Conservation (phyloP, 2,329 filamentous ascomycete species). For the Sporothrix variecibatus region DNA sequence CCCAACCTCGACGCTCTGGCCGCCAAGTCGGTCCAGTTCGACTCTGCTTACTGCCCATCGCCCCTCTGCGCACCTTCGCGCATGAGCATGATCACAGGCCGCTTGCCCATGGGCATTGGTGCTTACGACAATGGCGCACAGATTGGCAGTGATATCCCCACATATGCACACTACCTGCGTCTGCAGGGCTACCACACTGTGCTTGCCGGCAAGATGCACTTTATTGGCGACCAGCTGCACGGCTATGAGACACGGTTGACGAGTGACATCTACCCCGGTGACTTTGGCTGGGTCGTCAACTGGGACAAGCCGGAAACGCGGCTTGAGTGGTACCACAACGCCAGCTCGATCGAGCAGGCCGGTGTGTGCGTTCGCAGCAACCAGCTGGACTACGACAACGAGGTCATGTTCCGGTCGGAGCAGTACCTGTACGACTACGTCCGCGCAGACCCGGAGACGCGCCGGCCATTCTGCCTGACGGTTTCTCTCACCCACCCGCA, state of each 20-base stretch:
- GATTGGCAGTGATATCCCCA: constrained; percentile 80
- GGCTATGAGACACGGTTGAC: constrained; percentile 91
- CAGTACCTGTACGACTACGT: constrained; percentile 92
- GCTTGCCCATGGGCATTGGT: constrained; percentile 86
- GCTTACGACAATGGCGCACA: constrained; percentile 90
- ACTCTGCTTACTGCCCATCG: constrained; percentile 91
- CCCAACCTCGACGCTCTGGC: constrained; percentile 85
- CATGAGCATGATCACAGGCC: constrained; percentile 92
- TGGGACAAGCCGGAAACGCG: constrained; percentile 88
- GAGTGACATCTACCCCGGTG: constrained; percentile 92
- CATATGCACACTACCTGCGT: constrained; percentile 89
- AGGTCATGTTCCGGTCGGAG: constrained; percentile 88
- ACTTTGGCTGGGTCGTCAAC: constrained; percentile 93
- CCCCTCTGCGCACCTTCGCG: constrained; percentile 89
- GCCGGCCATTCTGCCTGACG: constrained; percentile 83
- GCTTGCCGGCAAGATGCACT: constrained; percentile 96
- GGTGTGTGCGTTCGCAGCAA: constrained; percentile 88
- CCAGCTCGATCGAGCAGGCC: constrained; percentile 87
- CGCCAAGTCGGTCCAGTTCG: constrained; percentile 80
- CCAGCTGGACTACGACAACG: constrained; percentile 93
- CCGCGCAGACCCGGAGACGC: constrained; percentile 69
- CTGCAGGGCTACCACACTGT: constrained; percentile 85
- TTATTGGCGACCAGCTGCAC: constrained; percentile 91
- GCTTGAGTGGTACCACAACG: constrained; percentile 95
- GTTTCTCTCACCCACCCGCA: constrained; percentile 89